Base-by-base conservation (phyloP, 2,329 filamentous ascomycete genomes). In the Paecilomyces sp. region DNA sequence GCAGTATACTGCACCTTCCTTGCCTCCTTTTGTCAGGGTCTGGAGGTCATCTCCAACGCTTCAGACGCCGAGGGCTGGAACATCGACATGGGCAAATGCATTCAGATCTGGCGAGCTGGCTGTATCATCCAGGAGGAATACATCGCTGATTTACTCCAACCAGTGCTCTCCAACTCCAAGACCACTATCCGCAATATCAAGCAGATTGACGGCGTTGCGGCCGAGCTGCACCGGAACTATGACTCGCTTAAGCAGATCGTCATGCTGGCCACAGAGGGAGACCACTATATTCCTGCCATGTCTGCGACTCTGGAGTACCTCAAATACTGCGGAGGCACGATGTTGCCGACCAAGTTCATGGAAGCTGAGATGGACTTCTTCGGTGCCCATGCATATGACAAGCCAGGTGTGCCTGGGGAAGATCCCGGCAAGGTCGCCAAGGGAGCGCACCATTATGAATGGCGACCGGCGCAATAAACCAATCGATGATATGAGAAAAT, bases 341-440 rank as follows among this genome's bases (percentile, higher is more conserved):
- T 81, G 60, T 70, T 90, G 33, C 87, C 87, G 0, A 89, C 86
- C 3, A 81, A 83, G 59, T 89, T 90, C 67, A 86, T 87, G 75
- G 87, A 90, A 72, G 87, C 87, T 0, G 81, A 90, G 74, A 74
- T 90, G 70, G 87, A 90, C 68, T 89, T 85, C 67, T 90, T 90
- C 68, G 87, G 88, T 0, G 80, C 81, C 41, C 87, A 90, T 70
- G 83, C 82, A 75, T 90, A 83, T 68, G 85, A 89, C 67, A 73
- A 73, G 61, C 70, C 72, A 3, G 68, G 71, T 5, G 76, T 80
- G 62, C 81, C 81, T 63, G 79, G 79, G 1, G 82, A 86, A 63
- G 78, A 77, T 55, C 74, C 79, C 2, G 80, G 81, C 1, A 73
- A 78, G 60, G 79, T 83, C 1, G 74, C 74, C 62, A 85, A 82